These are phyloP conservation scores for Camelina laxa DNA, from an alignment of 345 rosid species.

Conservation along the genomic window DNA sequence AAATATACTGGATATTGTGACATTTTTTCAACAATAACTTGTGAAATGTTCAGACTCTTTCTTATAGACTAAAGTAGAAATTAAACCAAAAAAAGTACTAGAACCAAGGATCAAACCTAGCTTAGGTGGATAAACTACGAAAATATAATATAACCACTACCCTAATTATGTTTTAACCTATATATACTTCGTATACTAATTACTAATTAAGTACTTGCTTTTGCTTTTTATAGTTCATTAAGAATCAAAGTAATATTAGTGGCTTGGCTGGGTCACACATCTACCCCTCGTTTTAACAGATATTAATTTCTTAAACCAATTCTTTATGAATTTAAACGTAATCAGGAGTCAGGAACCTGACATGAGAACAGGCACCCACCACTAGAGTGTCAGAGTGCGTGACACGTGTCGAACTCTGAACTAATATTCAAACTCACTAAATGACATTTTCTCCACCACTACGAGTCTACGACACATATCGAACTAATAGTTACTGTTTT, in stretches of 20 bases:
- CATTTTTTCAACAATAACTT: background rate
- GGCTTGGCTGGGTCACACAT: constrained; percentile 34
- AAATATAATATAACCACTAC: background rate
- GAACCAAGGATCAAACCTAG: background rate
- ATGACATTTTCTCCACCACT: constrained; percentile 37
- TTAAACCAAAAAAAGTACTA: background rate
- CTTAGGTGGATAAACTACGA: background rate
- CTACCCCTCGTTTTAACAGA: constrained; percentile 20
- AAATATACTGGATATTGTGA: background rate
- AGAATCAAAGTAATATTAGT: constrained; percentile 29
- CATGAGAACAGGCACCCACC: constrained; percentile 44
- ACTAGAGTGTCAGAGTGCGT: constrained; percentile 37
- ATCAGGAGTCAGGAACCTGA: constrained; percentile 26
- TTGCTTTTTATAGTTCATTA: constrained; percentile 9
- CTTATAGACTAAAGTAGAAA: too few species aligned
- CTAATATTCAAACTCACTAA: constrained; percentile 41
- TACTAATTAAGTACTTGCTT: background rate
- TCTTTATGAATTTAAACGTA: constrained; percentile 22
- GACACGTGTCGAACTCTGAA: constrained; percentile 43
- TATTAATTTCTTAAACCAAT: background rate
- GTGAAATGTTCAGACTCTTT: too few species aligned
- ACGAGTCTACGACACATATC: background rate
- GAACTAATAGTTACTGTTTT: constrained; percentile 9
- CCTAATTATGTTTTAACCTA: background rate
- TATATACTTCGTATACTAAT: constrained; percentile 17